Evolutionary conservation across 768 basidiomycete species (phyloP), one percentile per base, ranked within the genome.

Genomic region (Kwoniella sp.): DNA sequence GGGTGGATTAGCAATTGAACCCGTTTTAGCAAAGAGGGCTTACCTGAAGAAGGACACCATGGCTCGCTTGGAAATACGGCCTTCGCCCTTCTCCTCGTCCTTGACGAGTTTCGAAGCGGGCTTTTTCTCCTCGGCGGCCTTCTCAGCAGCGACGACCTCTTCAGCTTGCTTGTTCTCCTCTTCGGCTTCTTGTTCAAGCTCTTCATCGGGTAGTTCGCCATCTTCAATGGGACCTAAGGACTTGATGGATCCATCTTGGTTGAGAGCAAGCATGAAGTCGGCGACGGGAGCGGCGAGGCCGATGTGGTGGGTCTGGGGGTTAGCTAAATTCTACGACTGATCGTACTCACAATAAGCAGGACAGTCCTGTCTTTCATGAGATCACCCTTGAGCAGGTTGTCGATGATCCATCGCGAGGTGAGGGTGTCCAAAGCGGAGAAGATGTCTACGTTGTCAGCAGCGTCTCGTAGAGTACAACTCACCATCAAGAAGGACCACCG

Each of bases 401-500:
- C 81, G 29, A 85, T 81, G 60, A 86, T 84, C 79, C 79, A 85
- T 55, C 83, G 81, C 9, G 83, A 81, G 1, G 85, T 86, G 62
- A 85, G 82, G 8, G 85, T 83, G 70, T 88, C 87, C 47, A 88
- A 77, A 3, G 87, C 87, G 19, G 86, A 86, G 25, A 88, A 78
- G 27, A 90, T 85, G 71, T 91, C 90, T 76, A 47, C 13, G 15
- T 40, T n/a, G 37, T 60, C 24, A 59, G 54, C 50, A 0, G 7
- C 29, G 22, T 55, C 17, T 27, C 50, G 6, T 5, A 6, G 26
- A 9, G 7, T 40, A 4, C 40, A 1, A 7, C 74, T 60, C 56
- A 76, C 74, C 77, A 69, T 92, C 90, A 46, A 91, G 79, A 12
- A 92, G 77, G 6, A 92, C 72, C 19, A 87, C 85, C 25, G 85